Conservation (phyloP, 1,284 basidiomycete species). For the Marasmius sp. region DNA sequence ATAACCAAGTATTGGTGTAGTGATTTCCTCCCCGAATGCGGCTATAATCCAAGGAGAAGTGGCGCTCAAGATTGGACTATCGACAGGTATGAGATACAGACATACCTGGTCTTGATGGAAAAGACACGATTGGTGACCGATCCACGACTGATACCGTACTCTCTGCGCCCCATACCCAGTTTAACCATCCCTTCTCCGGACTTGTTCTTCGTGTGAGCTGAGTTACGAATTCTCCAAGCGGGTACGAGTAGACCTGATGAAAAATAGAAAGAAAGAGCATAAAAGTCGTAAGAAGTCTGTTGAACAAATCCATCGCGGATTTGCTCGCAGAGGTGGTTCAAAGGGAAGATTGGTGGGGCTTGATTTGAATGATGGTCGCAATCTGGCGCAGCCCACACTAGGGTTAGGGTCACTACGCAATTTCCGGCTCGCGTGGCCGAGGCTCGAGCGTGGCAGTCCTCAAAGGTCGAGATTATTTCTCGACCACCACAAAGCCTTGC, state of each 20-base stretch:
- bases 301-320: background rate
- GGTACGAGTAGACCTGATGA: conserved; percentile 2
- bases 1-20: conserved; percentile 70
- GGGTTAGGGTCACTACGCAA: too few relatives aligned
- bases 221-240: background rate
- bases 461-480: too few relatives aligned
- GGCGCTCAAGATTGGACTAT: background rate
- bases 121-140: conserved; percentile 61
- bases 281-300: background rate
- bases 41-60: conserved; percentile 40
- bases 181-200: conserved; percentile 57
- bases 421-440: too few relatives aligned
- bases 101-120: conserved; percentile 57
- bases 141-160: conserved; percentile 80
- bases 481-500: background rate
- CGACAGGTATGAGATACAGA: background rate
- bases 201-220: conserved; percentile 3
- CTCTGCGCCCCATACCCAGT: conserved; percentile 73
- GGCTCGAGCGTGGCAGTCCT: too few relatives aligned
- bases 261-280: background rate
- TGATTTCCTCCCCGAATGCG: conserved; percentile 73
- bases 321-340: too few relatives aligned
- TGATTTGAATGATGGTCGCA: too few relatives aligned
- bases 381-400: too few relatives aligned
- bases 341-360: too few relatives aligned